Evolutionary conservation across 129 eudicot genomes (phyloP).

Genomic region (Heracleum sosnowskyi): DNA sequence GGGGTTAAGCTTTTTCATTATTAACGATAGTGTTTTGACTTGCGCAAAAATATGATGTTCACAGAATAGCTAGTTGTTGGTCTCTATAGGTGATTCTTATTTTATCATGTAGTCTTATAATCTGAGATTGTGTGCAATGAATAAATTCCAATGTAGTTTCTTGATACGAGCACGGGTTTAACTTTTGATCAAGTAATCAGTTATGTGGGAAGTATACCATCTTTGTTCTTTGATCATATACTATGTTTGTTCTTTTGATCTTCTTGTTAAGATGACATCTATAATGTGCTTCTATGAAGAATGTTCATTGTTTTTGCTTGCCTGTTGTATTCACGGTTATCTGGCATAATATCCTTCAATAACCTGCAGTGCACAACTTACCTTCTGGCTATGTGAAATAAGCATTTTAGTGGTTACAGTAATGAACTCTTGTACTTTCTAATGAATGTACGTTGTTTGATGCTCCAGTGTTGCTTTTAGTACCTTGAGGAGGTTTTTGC

Average conservation of each 20-base stretch:
- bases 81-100: background rate
- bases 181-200: background rate
- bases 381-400: background rate
- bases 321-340: background rate
- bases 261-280: background rate
- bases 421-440: background rate
- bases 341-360: background rate
- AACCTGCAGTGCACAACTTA: background rate
- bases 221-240: background rate
- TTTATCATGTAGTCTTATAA: background rate
- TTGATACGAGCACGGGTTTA: background rate
- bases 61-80: background rate
- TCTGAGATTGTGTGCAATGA: background rate
- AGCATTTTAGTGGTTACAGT: background rate
- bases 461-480: conserved; percentile 58
- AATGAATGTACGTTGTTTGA: background rate
- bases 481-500: conserved; percentile 70
- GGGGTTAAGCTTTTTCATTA: background rate
- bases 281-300: background rate
- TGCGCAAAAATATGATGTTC: background rate
- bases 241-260: background rate
- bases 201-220: background rate
- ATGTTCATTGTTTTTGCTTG: background rate
- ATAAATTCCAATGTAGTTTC: background rate
- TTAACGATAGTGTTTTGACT: background rate